Base-by-base conservation (phyloP, 768 basidiomycete genomes). In the Cystofilobasidium capitatum region DNA sequence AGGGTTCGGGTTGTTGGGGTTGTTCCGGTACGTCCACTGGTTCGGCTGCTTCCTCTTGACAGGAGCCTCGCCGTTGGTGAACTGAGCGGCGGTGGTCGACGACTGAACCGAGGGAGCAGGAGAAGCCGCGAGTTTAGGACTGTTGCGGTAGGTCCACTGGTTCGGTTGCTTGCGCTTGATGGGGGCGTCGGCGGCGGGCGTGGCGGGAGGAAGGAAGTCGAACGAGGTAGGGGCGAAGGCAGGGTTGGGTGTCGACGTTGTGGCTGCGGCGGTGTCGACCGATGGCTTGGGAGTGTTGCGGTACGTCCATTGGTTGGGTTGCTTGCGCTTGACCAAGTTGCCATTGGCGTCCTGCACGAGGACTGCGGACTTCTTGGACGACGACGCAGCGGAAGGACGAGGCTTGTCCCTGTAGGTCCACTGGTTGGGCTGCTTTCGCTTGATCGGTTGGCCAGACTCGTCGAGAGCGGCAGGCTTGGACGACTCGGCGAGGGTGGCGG, bases 371-470 rank as follows among this genome's bases (percentile, higher is more conserved):
- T n/a, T n/a, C 40, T 42, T 42, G 40, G 40, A 42, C 40, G 40
- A 42, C 10, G 40, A 42, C 10, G 40, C 40, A 20, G 40, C 40
- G 40, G 40, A 42, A 10, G 40, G 40, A 10, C 40, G 40, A 16
- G 45, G 22, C 10, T n/a, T 8, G 22, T 49, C 22, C 10, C 20
- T 12, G 20, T 49, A 49, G 20, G 45, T 49, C 51, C 51, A 55
- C 33, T 55, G 51, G 29, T 55, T 55, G 3, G 51, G 51, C 51
- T 55, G 51, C 51, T 55, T 55, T 13, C 51, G 51, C 51, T 55
- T 55, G 51, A 55, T 20, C 29, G 45, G 20, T 7, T 12, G 22
- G 13, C 26, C 22, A 8, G 7, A 8, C 45, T 12, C 10, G 45
- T 13, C 45, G 45, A 49, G 10, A 6, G 45, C 45, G 10, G 45